Base-by-base conservation (phyloP, 768 basidiomycete genomes). In the Podaxis mareebaensis region DNA sequence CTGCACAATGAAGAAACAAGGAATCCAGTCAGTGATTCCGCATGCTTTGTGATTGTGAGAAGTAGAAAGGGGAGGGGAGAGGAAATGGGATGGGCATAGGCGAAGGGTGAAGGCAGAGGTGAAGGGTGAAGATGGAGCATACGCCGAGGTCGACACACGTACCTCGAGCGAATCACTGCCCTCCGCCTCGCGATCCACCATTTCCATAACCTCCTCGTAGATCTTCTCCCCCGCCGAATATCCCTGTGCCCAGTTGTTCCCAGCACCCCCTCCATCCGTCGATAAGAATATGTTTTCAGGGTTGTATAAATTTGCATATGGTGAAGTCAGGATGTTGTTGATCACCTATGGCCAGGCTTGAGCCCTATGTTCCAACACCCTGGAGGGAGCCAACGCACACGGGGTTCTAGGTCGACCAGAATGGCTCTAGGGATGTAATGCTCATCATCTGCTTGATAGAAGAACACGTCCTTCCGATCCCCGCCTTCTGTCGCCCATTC, bases 371-470 rank as follows among this genome's bases (percentile, higher is more conserved):
- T 24, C 68, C 46, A 55, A 48, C 20, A 36, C 44, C 22, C 52
- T 13, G 53, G 8, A 33, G 52, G 46, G 49, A 49, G 48, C 30
- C 60, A 17, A 53, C 88, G 73, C 71, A 97, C 96, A 73, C 97
- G 84, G 20, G 97, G 97, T 73, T 99, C 97, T 28, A 97, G 84
- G 76, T 99, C 97, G 64, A 99, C 88, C 42, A 99, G 83, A 65
- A 99, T 96, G 4, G 97, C 94, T 58, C 97, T 86, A 1, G 97
- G 97, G 64, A 99, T 96, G 75, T 99, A 99, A 70, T 97, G 96
- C 74, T 99, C 97, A 71, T 99, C 97, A 74, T 99, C 97, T n/a
- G 97, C 97, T 75, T 99, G 96, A 74, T 99, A 99, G 79, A 99
- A 99, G 78, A 99, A 99, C 28, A 97, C 96, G 77, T 99, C 97